phyloP scores from a whole-genome alignment of 2,329 filamentous ascomycete species.

The Aspergillus chevalieri region DNA sequence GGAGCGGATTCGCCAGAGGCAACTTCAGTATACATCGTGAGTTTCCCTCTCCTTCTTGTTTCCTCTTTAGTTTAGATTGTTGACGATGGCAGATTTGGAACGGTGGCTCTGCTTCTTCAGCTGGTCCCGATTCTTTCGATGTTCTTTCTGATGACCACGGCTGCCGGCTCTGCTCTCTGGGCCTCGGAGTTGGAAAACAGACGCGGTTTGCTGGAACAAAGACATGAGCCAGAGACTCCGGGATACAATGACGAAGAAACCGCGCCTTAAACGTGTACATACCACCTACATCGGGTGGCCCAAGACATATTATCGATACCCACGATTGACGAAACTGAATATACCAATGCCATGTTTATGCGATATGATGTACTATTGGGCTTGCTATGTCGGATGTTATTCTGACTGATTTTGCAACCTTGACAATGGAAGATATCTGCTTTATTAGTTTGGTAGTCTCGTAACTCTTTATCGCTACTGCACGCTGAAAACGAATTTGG shows the following conservation, averaged over 20 bases:
- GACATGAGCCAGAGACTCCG: background rate
- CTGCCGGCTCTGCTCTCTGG: slow-evolving; percentile 81
- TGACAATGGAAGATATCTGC: no score
- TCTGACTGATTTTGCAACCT: no score
- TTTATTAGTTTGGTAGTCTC: no score
- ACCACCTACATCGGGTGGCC: background rate
- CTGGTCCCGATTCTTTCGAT: slow-evolving; percentile 89
- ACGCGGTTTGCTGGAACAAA: slow-evolving; percentile 24
- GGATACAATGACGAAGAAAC: background rate
- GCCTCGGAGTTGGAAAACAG: slow-evolving; percentile 68
- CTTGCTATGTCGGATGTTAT: background rate
- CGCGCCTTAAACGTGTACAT: background rate
- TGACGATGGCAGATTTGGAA: slow-evolving; percentile 60
- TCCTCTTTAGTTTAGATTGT: background rate
- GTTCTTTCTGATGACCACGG: slow-evolving; percentile 84
- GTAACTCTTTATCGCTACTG: no score
- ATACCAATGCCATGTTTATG: background rate
- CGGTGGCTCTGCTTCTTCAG: slow-evolving; percentile 74
- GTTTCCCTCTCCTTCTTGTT: slow-evolving; percentile 9
- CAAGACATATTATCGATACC: background rate
- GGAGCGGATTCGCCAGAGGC: slow-evolving; percentile 58
- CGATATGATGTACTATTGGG: background rate
- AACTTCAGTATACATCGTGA: slow-evolving; percentile 80
- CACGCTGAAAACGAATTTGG: no score
- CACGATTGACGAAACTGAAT: background rate